Evolutionary conservation across 345 rosid species (phyloP).

Genomic region (Camelina sativa): DNA sequence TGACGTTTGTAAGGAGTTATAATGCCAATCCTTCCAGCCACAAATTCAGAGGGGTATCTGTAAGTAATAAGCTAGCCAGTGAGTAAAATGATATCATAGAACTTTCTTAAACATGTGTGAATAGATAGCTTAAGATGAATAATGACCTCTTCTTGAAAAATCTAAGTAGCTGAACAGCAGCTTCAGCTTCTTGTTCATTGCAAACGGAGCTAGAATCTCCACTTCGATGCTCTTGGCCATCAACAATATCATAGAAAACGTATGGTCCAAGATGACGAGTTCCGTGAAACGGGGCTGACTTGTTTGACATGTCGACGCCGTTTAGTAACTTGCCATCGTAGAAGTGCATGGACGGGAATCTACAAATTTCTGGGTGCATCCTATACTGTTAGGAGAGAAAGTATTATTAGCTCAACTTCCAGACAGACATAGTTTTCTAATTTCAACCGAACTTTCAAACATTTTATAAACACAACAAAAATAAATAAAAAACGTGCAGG

Average conservation of each 20-base stretch:
- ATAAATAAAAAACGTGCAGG: not conserved
- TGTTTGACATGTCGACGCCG: slow-evolving; percentile 69
- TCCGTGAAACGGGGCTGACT: slow-evolving; percentile 77
- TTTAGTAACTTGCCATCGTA: slow-evolving; percentile 83
- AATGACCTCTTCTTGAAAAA: slow-evolving; percentile 72
- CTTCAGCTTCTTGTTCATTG: slow-evolving; percentile 89
- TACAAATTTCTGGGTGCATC: slow-evolving; percentile 98
- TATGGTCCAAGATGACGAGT: slow-evolving; percentile 77
- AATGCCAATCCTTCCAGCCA: slow-evolving; percentile 78
- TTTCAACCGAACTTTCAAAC: slow-evolving; percentile 2
- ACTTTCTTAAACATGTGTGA: slow-evolving; percentile 1
- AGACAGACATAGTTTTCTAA: not conserved
- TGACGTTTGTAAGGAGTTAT: slow-evolving; percentile 91
- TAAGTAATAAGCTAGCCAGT: slow-evolving; percentile 24
- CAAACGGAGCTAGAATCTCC: slow-evolving; percentile 72
- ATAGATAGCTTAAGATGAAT: slow-evolving; percentile 16
- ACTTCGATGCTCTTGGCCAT: slow-evolving; percentile 82
- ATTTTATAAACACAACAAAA: not conserved
- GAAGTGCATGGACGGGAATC: slow-evolving; percentile 88
- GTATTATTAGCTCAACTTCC: slow-evolving; percentile 29
- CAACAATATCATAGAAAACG: slow-evolving; percentile 74
- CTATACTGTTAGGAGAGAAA: slow-evolving; percentile 72
- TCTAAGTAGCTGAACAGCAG: slow-evolving; percentile 77
- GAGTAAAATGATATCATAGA: slow-evolving; percentile 13
- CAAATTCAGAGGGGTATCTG: slow-evolving; percentile 85